These are phyloP conservation scores for Mortierella claussenii DNA, from an alignment of 192 early-diverging fungal genomes.

Conservation along the genomic window DNA sequence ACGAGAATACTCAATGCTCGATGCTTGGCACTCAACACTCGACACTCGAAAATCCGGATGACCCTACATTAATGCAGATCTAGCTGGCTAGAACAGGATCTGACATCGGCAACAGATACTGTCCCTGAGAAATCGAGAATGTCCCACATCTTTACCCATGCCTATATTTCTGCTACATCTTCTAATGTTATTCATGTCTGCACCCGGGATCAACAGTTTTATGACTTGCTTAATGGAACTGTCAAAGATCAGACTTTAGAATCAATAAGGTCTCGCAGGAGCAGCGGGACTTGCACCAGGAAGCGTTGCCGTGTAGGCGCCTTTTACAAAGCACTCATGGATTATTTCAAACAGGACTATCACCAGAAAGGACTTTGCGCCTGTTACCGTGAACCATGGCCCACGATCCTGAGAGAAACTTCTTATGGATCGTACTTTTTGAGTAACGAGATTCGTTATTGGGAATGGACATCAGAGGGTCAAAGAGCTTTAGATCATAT, in stretches of 20 bases:
- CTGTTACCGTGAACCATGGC: constrained; percentile 61
- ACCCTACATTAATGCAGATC: constrained; percentile 58
- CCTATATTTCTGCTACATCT: not conserved
- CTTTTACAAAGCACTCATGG: constrained; percentile 61
- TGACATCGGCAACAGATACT: constrained; percentile 64
- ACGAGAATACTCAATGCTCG: too few relatives aligned
- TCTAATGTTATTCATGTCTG: not conserved
- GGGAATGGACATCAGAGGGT: constrained; percentile 49
- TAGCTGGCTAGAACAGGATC: constrained; percentile 65
- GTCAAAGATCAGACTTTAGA: constrained; percentile 66
- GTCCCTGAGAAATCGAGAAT: too few relatives aligned
- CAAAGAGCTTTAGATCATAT: too few relatives aligned
- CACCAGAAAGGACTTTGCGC: constrained; percentile 59
- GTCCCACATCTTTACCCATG: not conserved
- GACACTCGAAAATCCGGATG: too few relatives aligned
- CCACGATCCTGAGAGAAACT: constrained; percentile 62
- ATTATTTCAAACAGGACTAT: constrained; percentile 59
- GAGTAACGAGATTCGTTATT: constrained; percentile 61
- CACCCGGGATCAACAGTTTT: constrained; percentile 38
- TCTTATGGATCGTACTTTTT: constrained; percentile 69
- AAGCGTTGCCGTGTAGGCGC: not conserved
- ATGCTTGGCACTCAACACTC: too few relatives aligned
- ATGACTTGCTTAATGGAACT: constrained; percentile 70
- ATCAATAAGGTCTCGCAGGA: constrained; percentile 36
- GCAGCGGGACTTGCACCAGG: constrained; percentile 5